Evolutionary conservation across 2,329 filamentous ascomycete species (phyloP).

Genomic region (Fusarium sp.): DNA sequence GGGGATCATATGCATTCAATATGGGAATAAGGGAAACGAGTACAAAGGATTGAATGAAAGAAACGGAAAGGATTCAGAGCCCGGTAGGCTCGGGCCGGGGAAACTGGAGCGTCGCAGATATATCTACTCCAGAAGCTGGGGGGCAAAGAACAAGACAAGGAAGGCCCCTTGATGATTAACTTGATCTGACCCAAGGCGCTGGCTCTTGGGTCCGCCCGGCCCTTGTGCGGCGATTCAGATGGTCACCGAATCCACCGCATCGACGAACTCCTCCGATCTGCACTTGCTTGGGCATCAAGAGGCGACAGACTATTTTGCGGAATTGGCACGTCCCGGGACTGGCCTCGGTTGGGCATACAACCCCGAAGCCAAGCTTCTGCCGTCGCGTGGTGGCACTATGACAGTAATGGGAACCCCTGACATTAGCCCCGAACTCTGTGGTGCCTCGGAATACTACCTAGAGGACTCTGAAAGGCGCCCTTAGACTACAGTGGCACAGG

Average conservation of each 20-base stretch:
- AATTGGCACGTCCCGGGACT: not conserved
- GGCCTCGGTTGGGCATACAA: slow-evolving; percentile 13
- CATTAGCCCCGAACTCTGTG: slow-evolving; percentile 4
- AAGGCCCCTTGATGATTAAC: not conserved
- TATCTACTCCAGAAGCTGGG: slow-evolving; percentile 12
- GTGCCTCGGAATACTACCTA: not conserved
- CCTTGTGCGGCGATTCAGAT: slow-evolving; percentile 11
- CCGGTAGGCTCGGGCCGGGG: slow-evolving; percentile 27
- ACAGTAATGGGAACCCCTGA: not conserved
- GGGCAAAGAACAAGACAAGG: not conserved
- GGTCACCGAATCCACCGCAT: slow-evolving; percentile 22
- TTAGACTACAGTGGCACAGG: not conserved
- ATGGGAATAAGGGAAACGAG: not conserved
- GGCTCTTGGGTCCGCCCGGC: slow-evolving; percentile 6
- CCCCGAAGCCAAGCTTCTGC: not conserved
- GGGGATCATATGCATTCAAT: not conserved
- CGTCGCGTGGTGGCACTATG: not conserved
- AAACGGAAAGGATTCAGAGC: slow-evolving; percentile 24
- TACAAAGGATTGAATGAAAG: slow-evolving; percentile 17
- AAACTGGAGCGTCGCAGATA: slow-evolving; percentile 31
- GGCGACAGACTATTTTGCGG: slow-evolving; percentile 14
- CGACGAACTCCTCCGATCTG: slow-evolving; percentile 11
- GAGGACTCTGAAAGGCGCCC: not conserved
- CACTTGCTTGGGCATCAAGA: slow-evolving; percentile 17
- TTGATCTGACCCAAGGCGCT: slow-evolving; percentile 18